phyloP scores from a whole-genome alignment of 2,329 filamentous ascomycete species.

The Diaporthe sp. region DNA sequence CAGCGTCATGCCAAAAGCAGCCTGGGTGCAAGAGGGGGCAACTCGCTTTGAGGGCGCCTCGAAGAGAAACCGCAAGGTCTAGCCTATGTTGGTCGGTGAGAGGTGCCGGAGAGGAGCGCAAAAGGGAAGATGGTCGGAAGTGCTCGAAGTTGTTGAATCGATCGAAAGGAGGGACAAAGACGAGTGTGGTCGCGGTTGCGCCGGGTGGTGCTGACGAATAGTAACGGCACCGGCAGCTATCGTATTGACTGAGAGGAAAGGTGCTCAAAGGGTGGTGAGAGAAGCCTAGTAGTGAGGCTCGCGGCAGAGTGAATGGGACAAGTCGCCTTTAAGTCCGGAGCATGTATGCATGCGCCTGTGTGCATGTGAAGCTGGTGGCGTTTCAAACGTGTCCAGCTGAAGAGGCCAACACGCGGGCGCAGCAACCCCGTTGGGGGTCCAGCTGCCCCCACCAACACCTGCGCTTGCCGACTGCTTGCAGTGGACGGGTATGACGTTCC shows the following conservation, averaged over 20 bases:
- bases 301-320: background rate
- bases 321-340: slow-evolving; percentile 1
- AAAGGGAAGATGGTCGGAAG: background rate
- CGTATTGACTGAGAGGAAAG: background rate
- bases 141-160: background rate
- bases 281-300: background rate
- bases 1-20: background rate
- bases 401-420: slow-evolving; percentile 11
- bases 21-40: background rate
- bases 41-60: background rate
- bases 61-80: background rate
- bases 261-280: background rate
- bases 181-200: background rate
- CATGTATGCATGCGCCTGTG: background rate
- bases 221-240: background rate
- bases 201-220: background rate
- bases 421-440: slow-evolving; percentile 5
- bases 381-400: slow-evolving; percentile 34
- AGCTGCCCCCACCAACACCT: slow-evolving; percentile 4
- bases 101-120: background rate
- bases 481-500: slow-evolving; percentile 1
- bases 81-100: background rate
- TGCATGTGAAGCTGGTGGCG: slow-evolving; percentile 25
- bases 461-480: background rate
- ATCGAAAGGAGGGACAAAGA: background rate